These are phyloP conservation scores for Quercus gilva DNA, from an alignment of 306 rosid genomes.

Conservation along the genomic window DNA sequence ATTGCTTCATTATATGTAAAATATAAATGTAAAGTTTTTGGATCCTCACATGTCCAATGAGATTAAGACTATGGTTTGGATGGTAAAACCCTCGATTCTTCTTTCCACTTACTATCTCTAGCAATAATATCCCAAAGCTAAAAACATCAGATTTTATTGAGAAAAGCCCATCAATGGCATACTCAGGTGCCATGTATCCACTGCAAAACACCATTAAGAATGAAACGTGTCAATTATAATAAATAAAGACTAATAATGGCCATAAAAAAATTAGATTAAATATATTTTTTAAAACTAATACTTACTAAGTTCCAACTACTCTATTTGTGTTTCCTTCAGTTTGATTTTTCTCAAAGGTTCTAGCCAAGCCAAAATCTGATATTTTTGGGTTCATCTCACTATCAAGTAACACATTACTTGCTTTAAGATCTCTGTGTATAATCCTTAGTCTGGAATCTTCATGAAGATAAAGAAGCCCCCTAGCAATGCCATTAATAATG, in stretches of 20 bases:
- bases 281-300: background rate
- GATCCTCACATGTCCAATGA: constrained; percentile 32
- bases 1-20: background rate
- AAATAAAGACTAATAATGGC: too few species aligned
- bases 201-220: background rate
- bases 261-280: too few species aligned
- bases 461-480: constrained; percentile 65
- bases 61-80: constrained; percentile 8
- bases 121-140: constrained; percentile 30
- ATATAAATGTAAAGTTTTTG: background rate
- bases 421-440: constrained; percentile 44
- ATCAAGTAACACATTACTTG: constrained; percentile 43
- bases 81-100: constrained; percentile 23
- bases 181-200: constrained; percentile 66
- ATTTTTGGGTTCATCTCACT: constrained; percentile 37
- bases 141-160: constrained; percentile 44
- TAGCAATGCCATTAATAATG: constrained; percentile 43
- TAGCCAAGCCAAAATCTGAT: constrained; percentile 47
- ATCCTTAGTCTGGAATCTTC: constrained; percentile 46
- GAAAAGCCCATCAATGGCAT: constrained; percentile 45
- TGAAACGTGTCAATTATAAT: background rate
- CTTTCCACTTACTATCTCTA: constrained; percentile 34
- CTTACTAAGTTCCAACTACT: constrained; percentile 49
- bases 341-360: constrained; percentile 34
- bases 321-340: constrained; percentile 30